Evolutionary conservation across 345 rosid species (phyloP), one percentile per base, ranked within the genome.

Genomic region (Combretum micranthum): DNA sequence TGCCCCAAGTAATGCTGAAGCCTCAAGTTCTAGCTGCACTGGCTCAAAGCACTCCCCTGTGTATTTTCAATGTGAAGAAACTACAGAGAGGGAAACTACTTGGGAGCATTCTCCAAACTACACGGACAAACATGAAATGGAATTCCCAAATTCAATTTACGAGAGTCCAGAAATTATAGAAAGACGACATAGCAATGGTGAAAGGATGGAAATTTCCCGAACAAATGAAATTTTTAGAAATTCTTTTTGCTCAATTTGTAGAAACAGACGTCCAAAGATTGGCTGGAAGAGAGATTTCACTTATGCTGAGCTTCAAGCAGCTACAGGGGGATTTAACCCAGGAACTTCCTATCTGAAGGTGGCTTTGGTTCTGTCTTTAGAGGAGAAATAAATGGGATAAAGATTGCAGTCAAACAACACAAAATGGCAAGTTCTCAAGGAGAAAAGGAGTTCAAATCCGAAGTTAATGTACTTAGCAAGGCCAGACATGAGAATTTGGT

Each of bases 401-500:
- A 66, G 56, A 64, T 84, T 56, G 91, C 91, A 1, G 83, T 84
- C 22, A 84, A 84, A 74, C 80, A 75, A 61, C 79, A 81, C 44
- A 82, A 81, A 56, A 55, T 55, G 50, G 76, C 71, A 17, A 80
- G 92, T 56, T 56, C 65, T 25, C 88, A 82, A 53, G 87, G 85
- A 15, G 92, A 82, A 59, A 82, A 70, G 67, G 88, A 85, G 68
- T 80, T 82, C 78, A 78, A 74, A 57, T 69, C 88, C 37, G 87
- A 85, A 75, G 84, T 85, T 57, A 53, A 67, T 20, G 83, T 85
- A 3, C 78, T 85, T 15, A 71, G 81, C 66, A 78, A 63, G 59
- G 92, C 79, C 12, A 68, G 92, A 63, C 72, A 85, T 19, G 77
- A 82, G 62, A 82, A 85, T 56, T 49, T 82, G 76, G 83, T 80